Evolutionary conservation across 1,139 yeast genomes (phyloP), one percentile per base, ranked within the genome.

Genomic region (Hemisphaericaspora lyxosophila): DNA sequence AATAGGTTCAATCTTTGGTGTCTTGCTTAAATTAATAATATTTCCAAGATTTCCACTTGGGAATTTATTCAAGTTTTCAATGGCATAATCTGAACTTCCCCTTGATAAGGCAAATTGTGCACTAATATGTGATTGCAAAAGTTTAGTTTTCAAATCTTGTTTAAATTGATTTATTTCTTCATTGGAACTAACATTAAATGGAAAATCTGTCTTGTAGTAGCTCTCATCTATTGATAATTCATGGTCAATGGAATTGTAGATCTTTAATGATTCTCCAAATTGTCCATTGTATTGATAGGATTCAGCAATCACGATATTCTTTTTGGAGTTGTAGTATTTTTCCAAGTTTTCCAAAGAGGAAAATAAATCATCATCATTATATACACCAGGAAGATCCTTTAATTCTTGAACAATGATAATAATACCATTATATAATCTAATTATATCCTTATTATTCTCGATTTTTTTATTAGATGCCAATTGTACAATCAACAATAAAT

Each of bases 311-410:
- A 67, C 57, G 15, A 62, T 53, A 9, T 69, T 55, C 50, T 80
- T 78, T 42, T 62, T 51, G 26, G 74, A 63, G 14, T 54, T 49
- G 54, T 69, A 82, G 49, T 64, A 84, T n/a, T 54, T 52, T 25
- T 63, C 64, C 51, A 84, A 60, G 13, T 70, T 55, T 15, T 70
- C 75, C 40, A 89, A 66, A 9, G 85, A 76, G 13, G 64, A 60
- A 45, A 66, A 58, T 39, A 90, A 69, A 24, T 75, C 82, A 39
- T 85, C 94, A 54, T 88, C 96, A 42, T 86, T 85, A 54, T 84
- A 81, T 16, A 90, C 95, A 70, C 97, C 97, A 0, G 97, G 96
- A 38, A 90, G 71, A 44, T 87, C 95, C 53, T 75, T 70, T 35
- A 88, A 61, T 48, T 84, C 83, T 5, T 62, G 63, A 20, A 82